Evolutionary conservation across 2,329 filamentous ascomycete genomes (phyloP).

Genomic region (Alternaria triticimaculans): DNA sequence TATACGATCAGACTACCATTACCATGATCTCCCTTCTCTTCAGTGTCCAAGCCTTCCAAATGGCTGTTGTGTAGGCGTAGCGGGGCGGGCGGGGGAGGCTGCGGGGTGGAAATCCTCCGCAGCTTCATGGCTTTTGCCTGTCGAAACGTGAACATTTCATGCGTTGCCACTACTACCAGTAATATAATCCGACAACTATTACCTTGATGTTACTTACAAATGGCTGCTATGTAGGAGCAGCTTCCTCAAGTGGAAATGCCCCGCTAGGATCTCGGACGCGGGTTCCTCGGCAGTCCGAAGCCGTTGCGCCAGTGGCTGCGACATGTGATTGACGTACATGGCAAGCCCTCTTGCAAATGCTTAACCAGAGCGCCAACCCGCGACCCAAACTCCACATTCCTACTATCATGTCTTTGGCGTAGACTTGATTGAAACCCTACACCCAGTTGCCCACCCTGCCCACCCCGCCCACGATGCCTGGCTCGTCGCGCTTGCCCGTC

Average conservation of each 20-base stretch:
- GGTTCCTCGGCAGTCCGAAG: constrained; percentile 3
- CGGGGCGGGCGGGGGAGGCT: too few species aligned
- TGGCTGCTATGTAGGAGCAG: background rate
- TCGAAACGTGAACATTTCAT: too few species aligned
- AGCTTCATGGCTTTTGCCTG: too few species aligned
- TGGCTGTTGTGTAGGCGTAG: background rate
- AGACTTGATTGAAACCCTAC: background rate
- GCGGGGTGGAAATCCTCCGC: too few species aligned
- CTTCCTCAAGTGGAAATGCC: background rate
- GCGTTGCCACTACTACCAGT: too few species aligned
- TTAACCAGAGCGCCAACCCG: constrained; percentile 4
- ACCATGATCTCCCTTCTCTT: background rate
- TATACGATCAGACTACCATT: background rate
- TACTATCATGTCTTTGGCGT: background rate
- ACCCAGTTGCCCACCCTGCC: background rate
- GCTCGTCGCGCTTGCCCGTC: constrained; percentile 72
- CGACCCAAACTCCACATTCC: background rate
- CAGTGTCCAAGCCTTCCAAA: background rate
- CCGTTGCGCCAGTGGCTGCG: background rate
- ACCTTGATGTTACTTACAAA: too few species aligned
- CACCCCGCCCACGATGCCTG: constrained; percentile 47
- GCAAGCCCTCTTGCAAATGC: constrained; percentile 4
- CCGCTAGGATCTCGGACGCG: background rate
- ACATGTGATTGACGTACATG: constrained; percentile 13
- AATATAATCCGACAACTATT: too few species aligned